Conservation (phyloP, 75 land plant species). For the Cryptomeria japonica region DNA sequence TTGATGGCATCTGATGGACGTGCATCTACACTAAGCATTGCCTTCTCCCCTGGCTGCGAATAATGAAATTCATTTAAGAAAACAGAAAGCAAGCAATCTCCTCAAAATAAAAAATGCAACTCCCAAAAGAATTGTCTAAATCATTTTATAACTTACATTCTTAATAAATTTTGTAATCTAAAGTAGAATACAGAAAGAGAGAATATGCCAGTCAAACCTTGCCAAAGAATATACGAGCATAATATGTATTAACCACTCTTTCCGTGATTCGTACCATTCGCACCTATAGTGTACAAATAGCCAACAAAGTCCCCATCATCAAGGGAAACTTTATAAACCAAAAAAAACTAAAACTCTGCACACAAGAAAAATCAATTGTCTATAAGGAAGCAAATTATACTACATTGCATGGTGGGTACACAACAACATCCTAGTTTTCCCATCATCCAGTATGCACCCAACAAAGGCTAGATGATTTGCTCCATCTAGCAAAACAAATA, state of each 20-base stretch:
- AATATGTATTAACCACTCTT: slow-evolving; percentile 72
- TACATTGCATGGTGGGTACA: not conserved
- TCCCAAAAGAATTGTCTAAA: not conserved
- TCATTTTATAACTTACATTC: not conserved
- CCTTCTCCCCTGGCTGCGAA: slow-evolving; percentile 56
- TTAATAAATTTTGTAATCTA: not conserved
- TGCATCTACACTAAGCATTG: slow-evolving; percentile 62
- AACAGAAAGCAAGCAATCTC: not conserved
- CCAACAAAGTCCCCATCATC: slow-evolving; percentile 4
- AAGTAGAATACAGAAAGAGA: not conserved
- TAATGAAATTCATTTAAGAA: not conserved
- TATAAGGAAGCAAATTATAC: not conserved
- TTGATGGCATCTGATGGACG: slow-evolving; percentile 92
- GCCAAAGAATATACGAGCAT: slow-evolving; percentile 63
- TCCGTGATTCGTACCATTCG: slow-evolving; percentile 79
- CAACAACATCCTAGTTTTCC: not conserved
- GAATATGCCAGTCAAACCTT: slow-evolving; percentile 36
- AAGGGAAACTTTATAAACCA: slow-evolving; percentile 7
- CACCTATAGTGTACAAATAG: slow-evolving; percentile 37
- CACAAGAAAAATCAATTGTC: not conserved
- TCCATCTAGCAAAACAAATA: not conserved
- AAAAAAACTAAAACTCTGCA: not conserved
- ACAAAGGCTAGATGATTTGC: not conserved
- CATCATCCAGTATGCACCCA: not conserved
- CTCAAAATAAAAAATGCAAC: not conserved